Percentiles rank a stretch among this genome's conserved stretches.
These are phyloP conservation scores for Fusarium anguioides DNA, from an alignment of 2,329 filamentous ascomycete genomes.

Conservation along the genomic window DNA sequence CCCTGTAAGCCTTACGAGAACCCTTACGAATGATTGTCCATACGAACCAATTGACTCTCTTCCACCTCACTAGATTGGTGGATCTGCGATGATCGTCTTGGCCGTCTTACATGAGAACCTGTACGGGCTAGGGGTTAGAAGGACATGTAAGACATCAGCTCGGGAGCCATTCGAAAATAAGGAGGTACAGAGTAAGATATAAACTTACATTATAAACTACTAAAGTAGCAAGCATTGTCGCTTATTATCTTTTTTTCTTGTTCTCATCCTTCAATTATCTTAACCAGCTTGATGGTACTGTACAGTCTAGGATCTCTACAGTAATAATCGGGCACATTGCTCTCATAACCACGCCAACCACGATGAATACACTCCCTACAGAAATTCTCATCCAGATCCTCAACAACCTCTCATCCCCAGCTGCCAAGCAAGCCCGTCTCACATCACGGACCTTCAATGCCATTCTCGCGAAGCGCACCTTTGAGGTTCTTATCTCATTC, in stretches of 20 bases:
- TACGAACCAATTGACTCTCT: slow-evolving; percentile 25
- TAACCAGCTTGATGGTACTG: background rate
- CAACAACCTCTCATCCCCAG: slow-evolving; percentile 38
- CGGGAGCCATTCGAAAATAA: background rate
- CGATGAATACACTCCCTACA: slow-evolving; percentile 49
- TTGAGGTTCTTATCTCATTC: slow-evolving; percentile 47
- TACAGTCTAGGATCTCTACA: background rate
- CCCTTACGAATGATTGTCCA: slow-evolving; percentile 2
- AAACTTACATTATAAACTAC: background rate
- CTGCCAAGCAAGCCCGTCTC: slow-evolving; percentile 45
- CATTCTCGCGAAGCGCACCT: slow-evolving; percentile 45
- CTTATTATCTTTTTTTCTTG: background rate
- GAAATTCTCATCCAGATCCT: slow-evolving; percentile 49
- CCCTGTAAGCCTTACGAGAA: slow-evolving; percentile 4
- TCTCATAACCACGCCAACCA: background rate
- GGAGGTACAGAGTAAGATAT: slow-evolving; percentile 11
- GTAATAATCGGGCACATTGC: background rate
- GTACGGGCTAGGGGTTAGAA: slow-evolving; percentile 19
- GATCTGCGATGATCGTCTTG: slow-evolving; percentile 4
- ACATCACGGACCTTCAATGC: slow-evolving; percentile 49
- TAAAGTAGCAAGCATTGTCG: background rate
- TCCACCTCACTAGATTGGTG: slow-evolving; percentile 9
- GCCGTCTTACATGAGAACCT: slow-evolving; percentile 38
- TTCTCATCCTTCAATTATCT: background rate
- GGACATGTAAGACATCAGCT: slow-evolving; percentile 23